Evolutionary conservation across 225 moss, liverwort and hornwort species (phyloP), one percentile per base, ranked within the genome.

Genomic region (Ulota crispa): DNA sequence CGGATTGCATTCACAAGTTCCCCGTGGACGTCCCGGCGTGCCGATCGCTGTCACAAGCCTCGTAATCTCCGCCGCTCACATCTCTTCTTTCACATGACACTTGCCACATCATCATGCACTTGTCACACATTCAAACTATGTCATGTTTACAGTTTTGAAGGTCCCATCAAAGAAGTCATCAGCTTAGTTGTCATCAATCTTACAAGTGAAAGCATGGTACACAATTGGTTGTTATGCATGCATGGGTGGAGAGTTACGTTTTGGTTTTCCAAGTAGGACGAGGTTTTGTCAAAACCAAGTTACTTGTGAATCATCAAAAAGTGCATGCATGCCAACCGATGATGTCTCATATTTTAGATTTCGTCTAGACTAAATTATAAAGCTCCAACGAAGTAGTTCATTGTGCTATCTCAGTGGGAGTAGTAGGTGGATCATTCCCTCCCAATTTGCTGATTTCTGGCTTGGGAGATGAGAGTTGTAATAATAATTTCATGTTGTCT

Each of bases 1-100:
- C 95, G 7, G 95, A 91, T 55, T 93, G 91, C 30, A 89, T 91
- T 31, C 77, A 91, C 23, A 79, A 75, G 28, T 76, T 93, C 34
- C 95, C 95, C 3, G 86, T 92, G 11, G 42, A 89, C 3, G 87
- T 93, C 1, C 89, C 90, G 5, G 64, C 43, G 8, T 42, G 52
- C 26, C 21, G 24, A 3, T 30, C 42, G 65, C 66, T 66, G 8
- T 10, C 65, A 12, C 66, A 16, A 42, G 42, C 21, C 73, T 55
- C 24, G 20, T 26, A 20, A 34, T 8, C 47, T 14, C 32, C 15
- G 7, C 32, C 15, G 7, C 3, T 0, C 27, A 3, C 1, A 39
- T 36, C 39, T 32, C 39, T 23, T 23, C 24, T 57, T 23, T n/a
- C 4, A n/a, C 23, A 57, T n/a, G n/a, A 3, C 21, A 21, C 61